phyloP scores from a whole-genome alignment of 2,329 filamentous ascomycete genomes.

The Microsporum audouinii region DNA sequence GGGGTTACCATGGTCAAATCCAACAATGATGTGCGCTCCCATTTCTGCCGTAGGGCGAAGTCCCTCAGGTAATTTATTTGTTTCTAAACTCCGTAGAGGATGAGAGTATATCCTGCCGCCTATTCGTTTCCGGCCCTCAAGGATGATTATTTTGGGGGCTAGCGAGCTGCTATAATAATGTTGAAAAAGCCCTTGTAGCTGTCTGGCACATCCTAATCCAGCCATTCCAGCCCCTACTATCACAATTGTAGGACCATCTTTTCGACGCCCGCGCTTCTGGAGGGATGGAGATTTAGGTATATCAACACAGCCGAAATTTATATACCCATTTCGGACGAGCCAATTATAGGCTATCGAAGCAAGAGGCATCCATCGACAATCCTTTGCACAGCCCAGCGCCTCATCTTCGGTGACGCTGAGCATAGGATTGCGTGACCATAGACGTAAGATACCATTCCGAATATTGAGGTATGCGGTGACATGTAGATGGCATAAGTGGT shows the following conservation, averaged over 20 bases:
- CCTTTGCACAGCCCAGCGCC: conserved; percentile 80
- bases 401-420: conserved; percentile 71
- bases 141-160: conserved; percentile 61
- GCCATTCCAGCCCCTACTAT: conserved; percentile 92
- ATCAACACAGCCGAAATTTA: conserved; percentile 89
- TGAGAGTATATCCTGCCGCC: conserved; percentile 91
- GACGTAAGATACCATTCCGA: conserved; percentile 77
- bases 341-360: conserved; percentile 85
- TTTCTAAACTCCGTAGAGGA: conserved; percentile 49
- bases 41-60: conserved; percentile 77
- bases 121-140: conserved; percentile 78
- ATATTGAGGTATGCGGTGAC: conserved; percentile 95
- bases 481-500: conserved; percentile 75
- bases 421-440: conserved; percentile 82
- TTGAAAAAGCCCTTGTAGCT: conserved; percentile 72
- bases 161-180: conserved; percentile 63
- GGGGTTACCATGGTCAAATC: conserved; percentile 90
- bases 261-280: conserved; percentile 32
- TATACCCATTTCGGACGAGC: conserved; percentile 81
- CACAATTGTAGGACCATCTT: conserved; percentile 59
- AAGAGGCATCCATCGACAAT: conserved; percentile 76
- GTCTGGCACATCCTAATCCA: conserved; percentile 80
- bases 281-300: conserved; percentile 41
- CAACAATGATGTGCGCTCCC: conserved; percentile 96
- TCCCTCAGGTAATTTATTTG: conserved; percentile 40